Percentiles rank a stretch among this genome's conserved stretches.
These are phyloP conservation scores for Fusarium odoratissimum DNA, from an alignment of 2,329 filamentous ascomycete species.

Conservation along the genomic window DNA sequence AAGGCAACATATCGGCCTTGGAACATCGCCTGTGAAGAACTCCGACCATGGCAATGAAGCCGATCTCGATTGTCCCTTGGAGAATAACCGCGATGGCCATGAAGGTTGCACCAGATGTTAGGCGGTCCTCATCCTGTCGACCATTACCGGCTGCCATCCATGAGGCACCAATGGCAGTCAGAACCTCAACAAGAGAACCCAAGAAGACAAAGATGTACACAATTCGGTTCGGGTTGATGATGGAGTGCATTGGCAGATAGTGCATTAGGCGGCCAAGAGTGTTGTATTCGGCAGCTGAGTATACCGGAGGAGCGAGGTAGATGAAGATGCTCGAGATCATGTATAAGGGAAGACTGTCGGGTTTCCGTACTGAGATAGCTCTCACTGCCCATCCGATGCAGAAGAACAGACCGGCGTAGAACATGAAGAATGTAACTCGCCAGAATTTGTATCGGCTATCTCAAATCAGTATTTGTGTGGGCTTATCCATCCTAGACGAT, in stretches of 20 bases:
- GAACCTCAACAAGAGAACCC: conserved; percentile 36
- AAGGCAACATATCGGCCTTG: conserved; percentile 36
- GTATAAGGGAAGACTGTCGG: conserved; percentile 38
- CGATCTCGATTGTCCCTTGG: conserved; percentile 37
- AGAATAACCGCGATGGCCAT: conserved; percentile 63
- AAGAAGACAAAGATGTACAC: conserved; percentile 46
- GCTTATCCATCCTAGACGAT: rapidly evolving
- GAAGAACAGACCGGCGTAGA: conserved; percentile 42
- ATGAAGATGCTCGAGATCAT: conserved; percentile 44
- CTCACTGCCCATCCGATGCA: conserved; percentile 37
- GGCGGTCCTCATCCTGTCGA: conserved; percentile 63
- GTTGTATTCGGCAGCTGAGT: conserved; percentile 44
- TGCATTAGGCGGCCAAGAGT: conserved; percentile 44
- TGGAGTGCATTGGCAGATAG: conserved; percentile 43
- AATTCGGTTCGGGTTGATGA: conserved; percentile 42
- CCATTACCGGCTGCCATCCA: conserved; percentile 43
- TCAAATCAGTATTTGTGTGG: background rate
- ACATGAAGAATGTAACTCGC: conserved; percentile 45
- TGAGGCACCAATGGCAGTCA: conserved; percentile 40
- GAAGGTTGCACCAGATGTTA: conserved; percentile 65
- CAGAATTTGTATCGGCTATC: conserved; percentile 41
- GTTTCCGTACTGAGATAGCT: conserved; percentile 31
- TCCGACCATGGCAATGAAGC: conserved; percentile 37
- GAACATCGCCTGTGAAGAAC: conserved; percentile 36
- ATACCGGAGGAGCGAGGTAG: conserved; percentile 41